Evolutionary conservation across 2,329 filamentous ascomycete species (phyloP).

Genomic region (Phoma sp.): DNA sequence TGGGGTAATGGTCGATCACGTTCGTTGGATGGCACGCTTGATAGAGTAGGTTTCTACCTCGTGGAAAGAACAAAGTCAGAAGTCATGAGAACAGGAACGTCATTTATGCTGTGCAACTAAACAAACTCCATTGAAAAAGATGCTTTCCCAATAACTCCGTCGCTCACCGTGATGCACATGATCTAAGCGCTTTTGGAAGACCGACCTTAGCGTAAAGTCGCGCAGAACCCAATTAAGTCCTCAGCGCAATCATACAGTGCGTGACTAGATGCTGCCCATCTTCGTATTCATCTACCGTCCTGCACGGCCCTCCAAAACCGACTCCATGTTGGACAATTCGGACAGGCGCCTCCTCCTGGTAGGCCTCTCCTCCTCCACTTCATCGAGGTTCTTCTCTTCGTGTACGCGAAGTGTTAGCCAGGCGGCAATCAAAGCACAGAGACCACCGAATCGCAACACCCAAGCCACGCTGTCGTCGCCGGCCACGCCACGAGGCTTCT

Average conservation of each 20-base stretch:
- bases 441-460: constrained; percentile 82
- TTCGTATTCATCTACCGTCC: background rate
- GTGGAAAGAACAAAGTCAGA: background rate
- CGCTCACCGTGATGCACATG: constrained; percentile 14
- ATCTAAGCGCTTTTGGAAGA: constrained; percentile 7
- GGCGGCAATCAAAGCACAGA: constrained; percentile 78
- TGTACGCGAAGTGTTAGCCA: constrained; percentile 72
- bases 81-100: background rate
- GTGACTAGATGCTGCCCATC: background rate
- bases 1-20: background rate
- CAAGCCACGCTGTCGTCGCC: constrained; percentile 88
- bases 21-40: background rate
- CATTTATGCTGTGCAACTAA: too few species aligned
- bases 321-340: constrained; percentile 14
- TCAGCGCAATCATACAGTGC: constrained; percentile 4
- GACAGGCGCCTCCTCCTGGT: constrained; percentile 30
- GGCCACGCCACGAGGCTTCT: constrained; percentile 83
- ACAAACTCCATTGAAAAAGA: constrained; percentile 1
- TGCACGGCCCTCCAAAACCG: constrained; percentile 12
- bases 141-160: constrained; percentile 15
- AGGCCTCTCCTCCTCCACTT: constrained; percentile 27
- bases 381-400: constrained; percentile 59
- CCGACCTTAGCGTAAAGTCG: background rate
- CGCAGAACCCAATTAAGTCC: background rate
- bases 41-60: background rate